Percentiles rank a stretch among this genome's conserved stretches.
Evolutionary conservation across 306 rosid genomes (phyloP).

Genomic region (Quercus gilva): DNA sequence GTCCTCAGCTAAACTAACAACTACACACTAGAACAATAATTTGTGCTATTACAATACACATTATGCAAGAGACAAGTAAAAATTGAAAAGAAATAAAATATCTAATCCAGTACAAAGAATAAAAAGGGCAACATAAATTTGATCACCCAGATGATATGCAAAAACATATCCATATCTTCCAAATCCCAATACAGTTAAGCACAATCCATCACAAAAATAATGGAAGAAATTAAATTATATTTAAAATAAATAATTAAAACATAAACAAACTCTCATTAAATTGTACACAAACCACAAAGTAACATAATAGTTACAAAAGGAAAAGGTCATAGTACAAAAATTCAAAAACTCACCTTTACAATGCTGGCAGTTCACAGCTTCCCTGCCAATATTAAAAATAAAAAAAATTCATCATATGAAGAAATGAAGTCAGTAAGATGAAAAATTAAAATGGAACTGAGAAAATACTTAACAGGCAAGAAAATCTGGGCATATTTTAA

Average conservation of each 20-base stretch:
- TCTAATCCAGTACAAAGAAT: neutral
- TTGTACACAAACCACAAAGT: neutral
- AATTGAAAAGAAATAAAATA: no score
- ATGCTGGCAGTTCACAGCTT: constrained; percentile 75
- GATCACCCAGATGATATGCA: neutral
- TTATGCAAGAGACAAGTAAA: neutral
- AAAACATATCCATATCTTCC: neutral
- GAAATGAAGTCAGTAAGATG: constrained; percentile 4
- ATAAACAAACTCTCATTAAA: neutral
- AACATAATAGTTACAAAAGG: constrained; percentile 11
- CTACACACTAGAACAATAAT: neutral
- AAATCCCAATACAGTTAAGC: neutral
- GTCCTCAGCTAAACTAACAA: neutral
- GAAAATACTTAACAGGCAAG: constrained; percentile 7
- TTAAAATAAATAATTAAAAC: constrained; percentile 10
- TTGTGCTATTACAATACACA: neutral
- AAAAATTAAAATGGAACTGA: constrained; percentile 8
- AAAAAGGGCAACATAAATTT: neutral
- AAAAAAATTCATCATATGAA: neutral
- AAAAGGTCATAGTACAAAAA: constrained; percentile 3
- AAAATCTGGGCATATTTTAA: constrained; percentile 5
- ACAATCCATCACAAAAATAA: neutral
- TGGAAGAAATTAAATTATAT: neutral
- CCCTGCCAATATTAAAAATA: constrained; percentile 46
- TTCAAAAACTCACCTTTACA: constrained; percentile 60